Percentiles rank a stretch among this genome's conserved stretches.
Evolutionary conservation across 129 eudicot genomes (phyloP).

Genomic region (Oenanthe sinensis): DNA sequence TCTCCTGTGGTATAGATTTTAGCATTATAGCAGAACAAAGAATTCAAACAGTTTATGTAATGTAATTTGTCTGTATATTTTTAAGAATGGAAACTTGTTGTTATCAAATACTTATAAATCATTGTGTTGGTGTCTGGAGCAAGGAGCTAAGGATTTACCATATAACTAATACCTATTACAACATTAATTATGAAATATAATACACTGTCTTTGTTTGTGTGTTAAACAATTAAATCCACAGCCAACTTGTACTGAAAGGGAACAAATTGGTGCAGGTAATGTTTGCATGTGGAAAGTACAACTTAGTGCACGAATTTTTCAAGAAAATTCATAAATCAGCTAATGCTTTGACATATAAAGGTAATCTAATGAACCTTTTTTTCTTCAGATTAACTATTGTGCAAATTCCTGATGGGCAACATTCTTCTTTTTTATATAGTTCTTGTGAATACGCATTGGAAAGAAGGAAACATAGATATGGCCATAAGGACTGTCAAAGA

Average conservation of each 20-base stretch:
- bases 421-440: constrained; percentile 29
- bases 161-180: not conserved
- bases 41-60: not conserved
- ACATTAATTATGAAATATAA: not conserved
- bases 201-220: not conserved
- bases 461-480: constrained; percentile 75
- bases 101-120: not conserved
- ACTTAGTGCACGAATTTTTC: constrained; percentile 87
- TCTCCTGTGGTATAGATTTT: not conserved
- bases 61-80: not conserved
- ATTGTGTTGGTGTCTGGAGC: not conserved
- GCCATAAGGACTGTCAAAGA: constrained; percentile 57
- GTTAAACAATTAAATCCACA: not conserved
- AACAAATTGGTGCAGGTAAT: constrained; percentile 51
- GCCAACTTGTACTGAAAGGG: constrained; percentile 4
- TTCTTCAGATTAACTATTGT: constrained; percentile 8
- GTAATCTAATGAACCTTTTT: constrained; percentile 23
- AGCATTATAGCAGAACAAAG: not conserved
- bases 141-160: not conserved
- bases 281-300: constrained; percentile 74
- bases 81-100: not conserved
- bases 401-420: not conserved
- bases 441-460: constrained; percentile 74
- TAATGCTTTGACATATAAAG: constrained; percentile 80
- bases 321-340: constrained; percentile 55